phyloP scores from a whole-genome alignment of 2,329 filamentous ascomycete genomes.

The Neonectria magnoliae region DNA sequence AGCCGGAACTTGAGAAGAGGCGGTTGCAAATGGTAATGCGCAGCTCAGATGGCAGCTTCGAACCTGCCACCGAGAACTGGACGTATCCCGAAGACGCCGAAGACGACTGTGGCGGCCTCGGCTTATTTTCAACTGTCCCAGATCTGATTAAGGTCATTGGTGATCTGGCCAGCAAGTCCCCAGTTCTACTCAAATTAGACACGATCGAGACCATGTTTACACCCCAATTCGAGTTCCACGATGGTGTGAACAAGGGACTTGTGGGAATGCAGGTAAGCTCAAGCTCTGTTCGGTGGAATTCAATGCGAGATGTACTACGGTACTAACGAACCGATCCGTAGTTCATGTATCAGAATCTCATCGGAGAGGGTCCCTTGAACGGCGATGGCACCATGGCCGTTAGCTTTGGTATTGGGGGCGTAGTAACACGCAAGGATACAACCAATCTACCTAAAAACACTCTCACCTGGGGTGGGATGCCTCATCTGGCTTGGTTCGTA shows the following conservation, averaged over 20 bases:
- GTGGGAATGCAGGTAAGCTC: conserved; percentile 2
- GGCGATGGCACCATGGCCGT: neutral
- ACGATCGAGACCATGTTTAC: conserved; percentile 5
- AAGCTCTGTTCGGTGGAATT: neutral
- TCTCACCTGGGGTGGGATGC: conserved; percentile 13
- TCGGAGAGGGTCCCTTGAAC: conserved; percentile 2
- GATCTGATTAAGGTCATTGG: conserved; percentile 8
- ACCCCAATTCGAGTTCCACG: neutral
- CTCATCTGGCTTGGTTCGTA: conserved; percentile 11
- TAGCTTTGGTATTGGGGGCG: conserved; percentile 6
- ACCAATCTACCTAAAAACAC: conserved; percentile 2
- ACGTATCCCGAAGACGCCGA: conserved; percentile 7
- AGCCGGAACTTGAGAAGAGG: neutral
- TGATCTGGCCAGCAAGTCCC: neutral
- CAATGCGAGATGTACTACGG: neutral
- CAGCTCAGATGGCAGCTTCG: neutral
- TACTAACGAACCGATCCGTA: neutral
- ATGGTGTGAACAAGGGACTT: neutral
- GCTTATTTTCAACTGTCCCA: conserved; percentile 5
- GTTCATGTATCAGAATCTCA: conserved; percentile 15
- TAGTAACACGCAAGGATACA: conserved; percentile 2
- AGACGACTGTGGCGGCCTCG: conserved; percentile 7
- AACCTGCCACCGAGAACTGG: neutral
- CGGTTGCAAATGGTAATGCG: conserved; percentile 9
- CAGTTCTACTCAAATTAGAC: neutral